phyloP scores from a whole-genome alignment of 306 rosid species.

The Lupinus albus region DNA sequence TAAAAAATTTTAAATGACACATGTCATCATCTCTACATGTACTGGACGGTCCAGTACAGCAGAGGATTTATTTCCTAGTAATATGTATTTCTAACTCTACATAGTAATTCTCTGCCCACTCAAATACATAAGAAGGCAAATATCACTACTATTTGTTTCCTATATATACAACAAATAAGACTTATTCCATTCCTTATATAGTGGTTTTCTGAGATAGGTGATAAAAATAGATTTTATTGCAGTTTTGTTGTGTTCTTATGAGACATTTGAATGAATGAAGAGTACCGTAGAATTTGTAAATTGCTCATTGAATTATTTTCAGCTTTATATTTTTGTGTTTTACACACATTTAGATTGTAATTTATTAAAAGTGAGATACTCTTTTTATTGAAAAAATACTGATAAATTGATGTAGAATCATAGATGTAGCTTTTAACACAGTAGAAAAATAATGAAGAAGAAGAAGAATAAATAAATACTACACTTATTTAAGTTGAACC shows the following conservation, averaged over 20 bases:
- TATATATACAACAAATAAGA: conserved; percentile 19
- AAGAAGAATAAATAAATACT: too few relatives aligned
- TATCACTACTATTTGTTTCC: conserved; percentile 17
- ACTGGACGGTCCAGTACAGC: too few relatives aligned
- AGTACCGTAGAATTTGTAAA: conserved; percentile 27
- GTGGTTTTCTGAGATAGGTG: conserved; percentile 21
- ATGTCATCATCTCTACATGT: too few relatives aligned
- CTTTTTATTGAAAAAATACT: too few relatives aligned
- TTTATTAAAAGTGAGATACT: conserved; percentile 17
- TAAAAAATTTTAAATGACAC: too few relatives aligned
- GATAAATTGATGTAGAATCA: too few relatives aligned
- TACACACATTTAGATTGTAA: conserved; percentile 10
- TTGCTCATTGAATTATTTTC: conserved; percentile 17
- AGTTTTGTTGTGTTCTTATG: conserved; percentile 31
- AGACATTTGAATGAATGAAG: conserved; percentile 2
- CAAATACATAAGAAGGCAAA: conserved; percentile 34
- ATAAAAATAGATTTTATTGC: conserved; percentile 23
- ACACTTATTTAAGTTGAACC: too few relatives aligned
- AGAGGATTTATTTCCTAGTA: too few relatives aligned
- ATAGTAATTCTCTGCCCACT: conserved; percentile 9
- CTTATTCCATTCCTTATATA: neutral
- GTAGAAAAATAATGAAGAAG: too few relatives aligned
- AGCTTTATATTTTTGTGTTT: neutral
- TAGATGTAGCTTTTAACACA: too few relatives aligned
- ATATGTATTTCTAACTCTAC: conserved; percentile 23